Evolutionary conservation across 495 filamentous ascomycete species (phyloP).

Genomic region (Lindgomyces ingoldianus): DNA sequence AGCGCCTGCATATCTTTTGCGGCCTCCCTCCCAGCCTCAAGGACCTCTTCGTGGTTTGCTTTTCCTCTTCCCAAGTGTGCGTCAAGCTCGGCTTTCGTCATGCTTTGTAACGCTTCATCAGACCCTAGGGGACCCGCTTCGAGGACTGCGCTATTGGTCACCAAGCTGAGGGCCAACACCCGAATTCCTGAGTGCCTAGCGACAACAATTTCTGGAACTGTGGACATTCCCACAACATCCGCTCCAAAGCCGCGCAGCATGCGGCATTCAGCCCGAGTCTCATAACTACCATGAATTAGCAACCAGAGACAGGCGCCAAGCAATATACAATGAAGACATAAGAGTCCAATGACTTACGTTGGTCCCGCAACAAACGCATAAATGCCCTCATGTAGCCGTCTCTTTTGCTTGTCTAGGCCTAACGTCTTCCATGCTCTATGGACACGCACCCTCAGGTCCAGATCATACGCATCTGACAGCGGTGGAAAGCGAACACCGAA

Average conservation of each 20-base stretch:
- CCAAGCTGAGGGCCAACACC: conserved; percentile 72
- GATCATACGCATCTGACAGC: conserved; percentile 75
- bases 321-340: neutral
- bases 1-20: conserved; percentile 65
- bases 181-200: conserved; percentile 70
- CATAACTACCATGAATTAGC: conserved; percentile 55
- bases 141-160: conserved; percentile 73
- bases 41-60: conserved; percentile 72
- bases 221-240: conserved; percentile 78
- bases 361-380: conserved; percentile 76
- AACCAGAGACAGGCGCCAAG: neutral
- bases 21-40: conserved; percentile 63
- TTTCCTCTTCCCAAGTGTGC: conserved; percentile 62
- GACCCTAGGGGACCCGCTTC: conserved; percentile 65
- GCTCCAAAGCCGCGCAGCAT: conserved; percentile 68
- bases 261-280: conserved; percentile 75
- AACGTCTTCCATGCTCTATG: conserved; percentile 64
- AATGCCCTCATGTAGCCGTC: conserved; percentile 68
- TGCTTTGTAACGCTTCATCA: conserved; percentile 44
- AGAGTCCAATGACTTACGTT: conserved; percentile 49
- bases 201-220: conserved; percentile 74
- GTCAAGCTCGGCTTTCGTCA: conserved; percentile 53
- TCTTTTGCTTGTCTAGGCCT: conserved; percentile 45
- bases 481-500: conserved; percentile 72
- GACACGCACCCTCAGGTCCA: conserved; percentile 61